Conservation (phyloP, 2,329 filamentous ascomycete species). For the Canariomyces notabilis region DNA sequence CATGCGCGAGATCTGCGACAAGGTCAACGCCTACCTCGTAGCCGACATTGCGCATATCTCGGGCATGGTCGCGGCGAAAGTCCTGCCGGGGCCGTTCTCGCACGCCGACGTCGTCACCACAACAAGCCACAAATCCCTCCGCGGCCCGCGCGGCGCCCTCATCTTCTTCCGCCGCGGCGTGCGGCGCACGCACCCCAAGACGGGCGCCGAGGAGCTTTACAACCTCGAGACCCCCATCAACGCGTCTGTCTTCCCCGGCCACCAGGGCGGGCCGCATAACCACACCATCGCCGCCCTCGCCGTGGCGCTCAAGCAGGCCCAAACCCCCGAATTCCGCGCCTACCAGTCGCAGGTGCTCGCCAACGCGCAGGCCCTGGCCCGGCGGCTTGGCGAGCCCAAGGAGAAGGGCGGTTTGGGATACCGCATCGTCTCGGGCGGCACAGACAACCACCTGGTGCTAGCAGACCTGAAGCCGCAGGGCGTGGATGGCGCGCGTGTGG, state of each 20-base stretch:
- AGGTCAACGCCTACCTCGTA: conserved; percentile 85
- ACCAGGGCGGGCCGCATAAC: conserved; percentile 97
- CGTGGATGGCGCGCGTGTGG: conserved; percentile 84
- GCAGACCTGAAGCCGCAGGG: conserved; percentile 84
- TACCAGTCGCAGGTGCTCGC: conserved; percentile 88
- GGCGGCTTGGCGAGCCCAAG: conserved; percentile 60
- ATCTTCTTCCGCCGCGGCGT: conserved; percentile 98
- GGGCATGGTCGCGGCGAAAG: conserved; percentile 84
- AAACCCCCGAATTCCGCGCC: conserved; percentile 79
- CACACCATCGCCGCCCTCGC: conserved; percentile 96
- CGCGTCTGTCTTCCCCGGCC: conserved; percentile 92
- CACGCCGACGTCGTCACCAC: conserved; percentile 94
- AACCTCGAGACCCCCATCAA: conserved; percentile 93
- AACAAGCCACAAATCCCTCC: conserved; percentile 95
- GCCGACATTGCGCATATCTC: conserved; percentile 98
- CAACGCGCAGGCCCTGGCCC: conserved; percentile 84
- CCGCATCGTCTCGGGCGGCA: conserved; percentile 87
- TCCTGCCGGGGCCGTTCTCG: conserved; percentile 83
- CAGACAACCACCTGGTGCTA: conserved; percentile 94
- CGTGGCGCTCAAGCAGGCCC: conserved; percentile 90
- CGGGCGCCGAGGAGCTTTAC: conserved; percentile 79
- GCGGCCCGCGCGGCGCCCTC: conserved; percentile 91
- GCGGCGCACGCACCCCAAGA: conserved; percentile 75
- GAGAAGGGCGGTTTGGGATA: conserved; percentile 76
- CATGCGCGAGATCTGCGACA: conserved; percentile 86